Conservation (phyloP, 495 filamentous ascomycete genomes). For the Neurospora sp. region DNA sequence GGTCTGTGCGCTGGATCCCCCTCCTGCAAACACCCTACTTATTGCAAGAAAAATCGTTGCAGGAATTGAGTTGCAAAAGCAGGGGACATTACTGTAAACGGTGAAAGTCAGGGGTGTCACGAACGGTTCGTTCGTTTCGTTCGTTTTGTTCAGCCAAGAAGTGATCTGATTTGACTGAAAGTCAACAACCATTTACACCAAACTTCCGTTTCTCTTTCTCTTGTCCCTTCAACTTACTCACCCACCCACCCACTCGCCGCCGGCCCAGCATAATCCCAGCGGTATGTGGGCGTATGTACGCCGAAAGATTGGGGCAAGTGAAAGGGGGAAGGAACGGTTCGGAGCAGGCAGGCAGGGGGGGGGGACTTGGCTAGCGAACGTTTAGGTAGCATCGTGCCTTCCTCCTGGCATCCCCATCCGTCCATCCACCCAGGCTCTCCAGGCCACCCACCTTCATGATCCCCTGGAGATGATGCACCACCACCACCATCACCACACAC, state of each 20-base stretch:
- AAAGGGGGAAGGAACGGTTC: background rate
- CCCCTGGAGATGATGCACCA: background rate
- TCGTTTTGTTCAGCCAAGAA: background rate
- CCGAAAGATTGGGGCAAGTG: background rate
- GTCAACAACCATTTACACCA: background rate
- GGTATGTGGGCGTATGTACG: background rate
- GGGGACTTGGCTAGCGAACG: background rate
- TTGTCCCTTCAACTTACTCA: background rate
- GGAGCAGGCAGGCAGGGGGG: background rate
- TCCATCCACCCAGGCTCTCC: background rate
- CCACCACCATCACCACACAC: background rate
- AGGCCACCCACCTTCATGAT: background rate
- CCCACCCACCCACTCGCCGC: background rate
- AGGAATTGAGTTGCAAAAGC: too few relatives aligned
- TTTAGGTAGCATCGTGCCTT: background rate
- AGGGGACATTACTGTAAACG: too few relatives aligned
- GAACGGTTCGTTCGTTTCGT: background rate
- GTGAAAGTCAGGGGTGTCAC: background rate
- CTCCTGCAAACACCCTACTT: too few relatives aligned
- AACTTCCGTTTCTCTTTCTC: background rate
- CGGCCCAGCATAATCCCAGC: background rate
- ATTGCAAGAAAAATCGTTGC: too few relatives aligned
- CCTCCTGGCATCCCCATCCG: background rate
- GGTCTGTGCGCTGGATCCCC: too few relatives aligned
- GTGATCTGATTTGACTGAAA: background rate